Evolutionary conservation across 1,139 yeast genomes (phyloP), one percentile per base, ranked within the genome.

Genomic region (Debaryomyces coudertii): DNA sequence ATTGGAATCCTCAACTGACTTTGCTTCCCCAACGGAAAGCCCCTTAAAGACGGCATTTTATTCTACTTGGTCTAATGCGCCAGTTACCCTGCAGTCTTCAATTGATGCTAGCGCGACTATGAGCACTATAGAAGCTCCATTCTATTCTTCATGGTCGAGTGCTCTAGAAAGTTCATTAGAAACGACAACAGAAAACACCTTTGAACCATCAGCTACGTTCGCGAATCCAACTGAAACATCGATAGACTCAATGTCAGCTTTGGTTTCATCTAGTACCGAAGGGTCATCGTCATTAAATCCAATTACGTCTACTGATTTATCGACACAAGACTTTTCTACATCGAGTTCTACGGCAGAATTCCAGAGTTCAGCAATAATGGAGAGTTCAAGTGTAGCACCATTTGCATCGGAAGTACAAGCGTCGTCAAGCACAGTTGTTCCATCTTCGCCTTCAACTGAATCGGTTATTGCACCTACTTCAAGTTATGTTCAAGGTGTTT

Each of bases 181-280:
- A 15, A 33, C 12, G n/a, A 16, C 15, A 8, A 11, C 38, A 9
- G 28, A 25, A 25, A 35, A 28, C 12, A 5, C 38, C 8, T 12
- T 6, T 23, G 22, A 25, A 14, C 24, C 40, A 7, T 14, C 49
- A 23, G 14, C 51, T 18, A 46, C n/a, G 25, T 5, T 33, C 18
- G 25, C 7, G 7, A 20, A 12, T 2, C 25, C 36, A 33, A 20
- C 25, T 5, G 36, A 33, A 9, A 33, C 36, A 11, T 16, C 36
- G 16, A 11, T 5, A n/a, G 23, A 11, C n/a, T 35, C 35, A 9
- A n/a, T 4, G 12, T 3, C 35, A 24, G 5, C 22, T 36, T 37
- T 24, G 23, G 24, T 35, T 22, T 12, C 15, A 6, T 29, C 31
- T 6, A 29, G 7, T 16, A 9, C 23, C 9, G 23, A 31, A 31